phyloP scores from a whole-genome alignment of 2,329 filamentous ascomycete species.

The Scytalidium sp. region DNA sequence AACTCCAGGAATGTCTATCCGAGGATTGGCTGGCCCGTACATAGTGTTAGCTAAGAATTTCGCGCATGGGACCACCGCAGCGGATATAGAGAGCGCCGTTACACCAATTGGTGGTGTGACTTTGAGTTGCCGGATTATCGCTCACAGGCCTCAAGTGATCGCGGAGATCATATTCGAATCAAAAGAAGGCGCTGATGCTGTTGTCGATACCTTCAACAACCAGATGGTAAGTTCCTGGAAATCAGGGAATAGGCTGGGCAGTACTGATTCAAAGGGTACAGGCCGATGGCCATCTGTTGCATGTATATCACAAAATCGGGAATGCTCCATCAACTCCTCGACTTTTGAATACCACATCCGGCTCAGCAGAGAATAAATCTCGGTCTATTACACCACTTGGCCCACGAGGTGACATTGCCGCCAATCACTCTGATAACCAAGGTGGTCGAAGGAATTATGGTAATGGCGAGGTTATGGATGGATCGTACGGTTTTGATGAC shows the following conservation, averaged over 20 bases:
- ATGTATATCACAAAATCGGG: constrained; percentile 67
- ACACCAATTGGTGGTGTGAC: constrained; percentile 69
- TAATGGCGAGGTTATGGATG: constrained; percentile 28
- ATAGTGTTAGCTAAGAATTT: constrained; percentile 78
- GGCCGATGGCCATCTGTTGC: constrained; percentile 73
- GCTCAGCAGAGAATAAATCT: constrained; percentile 6
- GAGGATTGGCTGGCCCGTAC: constrained; percentile 70
- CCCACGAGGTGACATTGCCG: constrained; percentile 21
- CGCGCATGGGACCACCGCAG: constrained; percentile 75
- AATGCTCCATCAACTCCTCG: constrained; percentile 13
- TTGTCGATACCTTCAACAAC: constrained; percentile 74
- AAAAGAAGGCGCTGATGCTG: constrained; percentile 68
- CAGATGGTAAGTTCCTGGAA: constrained; percentile 58
- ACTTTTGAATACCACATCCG: constrained; percentile 2
- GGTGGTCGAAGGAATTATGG: constrained; percentile 18
- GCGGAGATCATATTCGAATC: constrained; percentile 75
- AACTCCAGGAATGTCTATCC: constrained; percentile 61
- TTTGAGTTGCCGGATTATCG: constrained; percentile 63
- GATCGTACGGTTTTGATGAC: constrained; percentile 31
- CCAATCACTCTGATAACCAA: constrained; percentile 15
- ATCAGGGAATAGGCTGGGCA: constrained; percentile 14
- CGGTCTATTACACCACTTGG: constrained; percentile 21
- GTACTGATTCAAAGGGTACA: constrained; percentile 21
- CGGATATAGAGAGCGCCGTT: constrained; percentile 81
- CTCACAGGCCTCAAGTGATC: constrained; percentile 68